phyloP scores from a whole-genome alignment of 768 basidiomycete genomes.

The Phaffia australis region DNA sequence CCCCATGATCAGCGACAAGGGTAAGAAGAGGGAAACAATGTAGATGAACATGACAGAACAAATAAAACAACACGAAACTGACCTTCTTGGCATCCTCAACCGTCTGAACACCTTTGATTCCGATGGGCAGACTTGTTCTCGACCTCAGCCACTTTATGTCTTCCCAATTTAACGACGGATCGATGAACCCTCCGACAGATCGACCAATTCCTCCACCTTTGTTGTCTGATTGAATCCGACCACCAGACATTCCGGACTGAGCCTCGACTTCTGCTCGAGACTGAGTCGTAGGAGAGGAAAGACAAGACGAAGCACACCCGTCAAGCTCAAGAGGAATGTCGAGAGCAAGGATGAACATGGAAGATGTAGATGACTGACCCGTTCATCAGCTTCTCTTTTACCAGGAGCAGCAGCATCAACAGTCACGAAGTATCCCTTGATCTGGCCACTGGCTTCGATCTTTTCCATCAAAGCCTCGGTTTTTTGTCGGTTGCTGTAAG shows the following conservation, averaged over 20 bases:
- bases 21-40: not conserved
- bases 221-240: slow-evolving; percentile 34
- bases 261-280: slow-evolving; percentile 36
- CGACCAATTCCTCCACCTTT: slow-evolving; percentile 39
- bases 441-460: slow-evolving; percentile 32
- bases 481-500: slow-evolving; percentile 27
- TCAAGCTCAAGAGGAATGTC: too few relatives aligned
- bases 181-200: slow-evolving; percentile 37
- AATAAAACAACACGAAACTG: not conserved
- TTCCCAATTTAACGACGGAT: slow-evolving; percentile 37
- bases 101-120: slow-evolving; percentile 44
- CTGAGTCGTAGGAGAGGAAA: not conserved
- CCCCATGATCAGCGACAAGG: slow-evolving; percentile 9
- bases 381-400: slow-evolving; percentile 38
- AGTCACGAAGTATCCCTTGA: slow-evolving; percentile 38
- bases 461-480: slow-evolving; percentile 34
- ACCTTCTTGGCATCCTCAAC: slow-evolving; percentile 39
- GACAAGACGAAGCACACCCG: too few relatives aligned
- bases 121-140: slow-evolving; percentile 42
- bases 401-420: slow-evolving; percentile 38
- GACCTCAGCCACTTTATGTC: slow-evolving; percentile 47
- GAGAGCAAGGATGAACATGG: too few relatives aligned
- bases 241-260: slow-evolving; percentile 37
- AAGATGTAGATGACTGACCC: slow-evolving; percentile 4
- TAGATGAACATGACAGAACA: not conserved